Base-by-base conservation (phyloP, 805 yeast species). In the Yarrowia phangngaensis region DNA sequence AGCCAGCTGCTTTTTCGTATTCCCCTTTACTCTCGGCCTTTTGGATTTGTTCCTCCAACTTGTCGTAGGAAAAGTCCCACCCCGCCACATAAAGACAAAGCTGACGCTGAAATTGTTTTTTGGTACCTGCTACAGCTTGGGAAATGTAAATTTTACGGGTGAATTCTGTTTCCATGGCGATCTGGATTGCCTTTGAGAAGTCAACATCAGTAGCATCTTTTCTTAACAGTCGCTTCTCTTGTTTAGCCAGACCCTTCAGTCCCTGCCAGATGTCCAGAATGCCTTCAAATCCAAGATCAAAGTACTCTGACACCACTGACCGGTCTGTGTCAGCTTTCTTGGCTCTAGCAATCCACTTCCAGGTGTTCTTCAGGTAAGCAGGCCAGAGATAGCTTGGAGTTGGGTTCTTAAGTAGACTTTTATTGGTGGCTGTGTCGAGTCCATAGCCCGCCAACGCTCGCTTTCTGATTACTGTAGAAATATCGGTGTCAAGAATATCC, bases 1-100 rank as follows among this genome's bases (percentile, higher is more conserved):
- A 86, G 0, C 95, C 97, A 1, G 97, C 98, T 0, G 98, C 97
- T 60, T 90, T 81, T 53, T 88, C 95, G 54, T 75, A 75, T 52
- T 76, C 74, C 0, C 84, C 88, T 12, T 68, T 63, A 0, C 67
- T 64, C 16, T 81, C 76, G 30, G 90, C 70, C 30, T 71, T 69
- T 16, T 67, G 65, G 29, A 84, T 72, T 53, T 82, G 79, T 29
- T 75, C 79, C 55, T 88, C 95, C 53, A 87, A 73, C 60, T 86
- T 95, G 19, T 75, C 68, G 13, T 76, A 75, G 2, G 87, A 80
- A 57, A 85, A 79, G 58, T 85, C 87, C 94, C 96, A 89, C 2
- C 97, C 97, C 26, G 88, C 81, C 12, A 86, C 85, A 34, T 82
- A 78, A 67, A 89, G 69, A 57, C 95, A 87, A 11, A 89, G 67